Evolutionary conservation across 108 stramenopile species (phyloP).

Genomic region (Nitzschia sp.): DNA sequence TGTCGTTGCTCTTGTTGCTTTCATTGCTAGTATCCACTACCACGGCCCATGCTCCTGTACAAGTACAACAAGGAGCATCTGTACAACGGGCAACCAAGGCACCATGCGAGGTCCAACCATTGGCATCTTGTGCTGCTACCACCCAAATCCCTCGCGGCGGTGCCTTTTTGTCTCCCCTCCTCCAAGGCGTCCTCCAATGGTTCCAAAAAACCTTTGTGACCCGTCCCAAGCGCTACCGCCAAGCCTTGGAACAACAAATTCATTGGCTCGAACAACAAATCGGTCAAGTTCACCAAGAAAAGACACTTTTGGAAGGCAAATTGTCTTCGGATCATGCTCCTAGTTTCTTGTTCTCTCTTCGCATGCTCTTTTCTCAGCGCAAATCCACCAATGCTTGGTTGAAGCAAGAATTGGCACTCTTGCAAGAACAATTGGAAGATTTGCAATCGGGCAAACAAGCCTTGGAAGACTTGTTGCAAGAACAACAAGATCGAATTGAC

Average conservation of each 20-base stretch:
- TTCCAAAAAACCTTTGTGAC: background rate
- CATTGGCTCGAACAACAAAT: slow-evolving; percentile 30
- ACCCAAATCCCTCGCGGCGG: background rate
- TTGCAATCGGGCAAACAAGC: slow-evolving; percentile 10
- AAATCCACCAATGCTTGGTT: background rate
- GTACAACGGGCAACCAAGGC: too few species aligned
- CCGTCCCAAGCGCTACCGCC: slow-evolving; percentile 7
- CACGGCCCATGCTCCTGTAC: too few species aligned
- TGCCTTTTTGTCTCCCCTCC: background rate
- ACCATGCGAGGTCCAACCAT: too few species aligned
- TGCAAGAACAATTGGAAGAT: slow-evolving; percentile 16
- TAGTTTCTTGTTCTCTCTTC: background rate
- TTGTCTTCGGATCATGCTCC: background rate
- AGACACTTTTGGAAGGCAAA: background rate
- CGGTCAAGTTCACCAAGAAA: slow-evolving; percentile 20
- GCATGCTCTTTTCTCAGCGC: background rate
- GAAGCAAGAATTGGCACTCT: background rate
- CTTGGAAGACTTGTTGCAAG: slow-evolving; percentile 13
- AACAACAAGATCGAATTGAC: slow-evolving; percentile 9
- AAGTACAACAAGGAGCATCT: too few species aligned
- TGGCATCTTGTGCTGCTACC: too few species aligned
- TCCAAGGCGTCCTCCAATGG: background rate
- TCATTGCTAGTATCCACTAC: too few species aligned
- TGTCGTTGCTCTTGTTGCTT: too few species aligned
- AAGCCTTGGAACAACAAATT: slow-evolving; percentile 30